A percentile compares a stretch with the other conserved stretches of the same genome.
These are phyloP conservation scores for Chytriomyces sp. DNA, from an alignment of 192 early-diverging fungal genomes.

Conservation along the genomic window DNA sequence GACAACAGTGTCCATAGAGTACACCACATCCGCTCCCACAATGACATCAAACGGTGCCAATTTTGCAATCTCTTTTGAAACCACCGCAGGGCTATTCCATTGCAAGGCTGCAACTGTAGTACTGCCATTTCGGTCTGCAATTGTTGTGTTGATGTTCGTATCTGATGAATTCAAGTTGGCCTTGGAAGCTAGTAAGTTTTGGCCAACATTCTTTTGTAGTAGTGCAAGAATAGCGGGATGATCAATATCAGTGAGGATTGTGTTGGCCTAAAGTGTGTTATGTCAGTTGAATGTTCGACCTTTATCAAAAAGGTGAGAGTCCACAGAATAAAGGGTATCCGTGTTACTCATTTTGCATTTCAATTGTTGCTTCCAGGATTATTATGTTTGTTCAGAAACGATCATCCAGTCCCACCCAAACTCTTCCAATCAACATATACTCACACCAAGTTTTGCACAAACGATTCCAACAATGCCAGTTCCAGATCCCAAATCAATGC, in stretches of 20 bases:
- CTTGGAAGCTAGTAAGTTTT: background rate
- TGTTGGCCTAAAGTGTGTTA: background rate
- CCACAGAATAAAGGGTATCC: too few species aligned
- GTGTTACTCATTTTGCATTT: too few species aligned
- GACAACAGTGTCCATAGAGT: conserved; percentile 23
- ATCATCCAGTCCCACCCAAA: too few species aligned
- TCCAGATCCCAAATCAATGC: conserved; percentile 25
- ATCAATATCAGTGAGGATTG: conserved; percentile 24
- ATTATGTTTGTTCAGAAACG: too few species aligned
- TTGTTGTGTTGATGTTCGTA: background rate
- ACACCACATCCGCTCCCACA: conserved; percentile 32
- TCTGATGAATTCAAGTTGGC: background rate
- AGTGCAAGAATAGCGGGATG: conserved; percentile 1
- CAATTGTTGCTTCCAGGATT: too few species aligned
- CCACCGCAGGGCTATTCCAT: conserved; percentile 7
- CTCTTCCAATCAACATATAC: background rate
- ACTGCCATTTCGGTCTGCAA: background rate
- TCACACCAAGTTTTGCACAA: conserved; percentile 24
- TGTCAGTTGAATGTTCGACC: too few species aligned
- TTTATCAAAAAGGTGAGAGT: too few species aligned
- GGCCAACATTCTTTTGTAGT: conserved; percentile 7
- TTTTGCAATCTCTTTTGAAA: background rate
- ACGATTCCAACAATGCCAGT: conserved; percentile 29
- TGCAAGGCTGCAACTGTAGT: background rate
- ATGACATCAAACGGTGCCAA: conserved; percentile 22